A percentile compares a stretch with the other conserved stretches of the same genome.
Evolutionary conservation across 768 basidiomycete species (phyloP).

Genomic region (Brasilioporus rufonigricans): DNA sequence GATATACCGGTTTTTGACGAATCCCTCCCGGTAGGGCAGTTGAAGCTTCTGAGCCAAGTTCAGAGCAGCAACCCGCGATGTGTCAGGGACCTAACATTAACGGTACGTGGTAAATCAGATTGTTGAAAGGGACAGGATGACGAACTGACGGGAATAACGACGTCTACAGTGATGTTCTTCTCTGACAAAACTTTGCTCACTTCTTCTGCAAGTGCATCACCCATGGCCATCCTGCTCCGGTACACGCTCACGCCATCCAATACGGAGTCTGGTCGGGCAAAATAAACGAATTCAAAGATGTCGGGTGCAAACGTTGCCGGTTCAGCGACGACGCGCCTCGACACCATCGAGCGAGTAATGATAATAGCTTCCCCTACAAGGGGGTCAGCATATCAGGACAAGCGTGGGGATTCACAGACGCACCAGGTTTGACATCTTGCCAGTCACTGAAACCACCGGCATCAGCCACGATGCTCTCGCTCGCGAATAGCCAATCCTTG

Average conservation of each 20-base stretch:
- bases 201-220: constrained; percentile 88
- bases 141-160: constrained; percentile 82
- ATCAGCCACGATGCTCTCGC: constrained; percentile 96
- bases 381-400: constrained; percentile 1
- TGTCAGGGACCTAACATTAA: constrained; percentile 78
- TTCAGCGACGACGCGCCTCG: constrained; percentile 69
- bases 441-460: constrained; percentile 89
- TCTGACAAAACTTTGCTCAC: constrained; percentile 71
- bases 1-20: constrained; percentile 98
- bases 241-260: constrained; percentile 97
- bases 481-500: constrained; percentile 86
- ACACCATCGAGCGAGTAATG: constrained; percentile 79
- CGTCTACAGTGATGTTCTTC: constrained; percentile 76
- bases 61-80: constrained; percentile 91
- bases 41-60: constrained; percentile 89
- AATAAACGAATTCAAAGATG: constrained; percentile 99
- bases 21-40: constrained; percentile 95
- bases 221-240: constrained; percentile 99
- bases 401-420: constrained; percentile 13
- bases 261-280: constrained; percentile 96
- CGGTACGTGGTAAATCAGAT: background rate
- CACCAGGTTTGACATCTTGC: constrained; percentile 91
- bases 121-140: background rate
- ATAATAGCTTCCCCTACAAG: constrained; percentile 87
- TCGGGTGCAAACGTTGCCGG: constrained; percentile 87